phyloP scores from a whole-genome alignment of 345 rosid species.

The Kernera saxatilis region DNA sequence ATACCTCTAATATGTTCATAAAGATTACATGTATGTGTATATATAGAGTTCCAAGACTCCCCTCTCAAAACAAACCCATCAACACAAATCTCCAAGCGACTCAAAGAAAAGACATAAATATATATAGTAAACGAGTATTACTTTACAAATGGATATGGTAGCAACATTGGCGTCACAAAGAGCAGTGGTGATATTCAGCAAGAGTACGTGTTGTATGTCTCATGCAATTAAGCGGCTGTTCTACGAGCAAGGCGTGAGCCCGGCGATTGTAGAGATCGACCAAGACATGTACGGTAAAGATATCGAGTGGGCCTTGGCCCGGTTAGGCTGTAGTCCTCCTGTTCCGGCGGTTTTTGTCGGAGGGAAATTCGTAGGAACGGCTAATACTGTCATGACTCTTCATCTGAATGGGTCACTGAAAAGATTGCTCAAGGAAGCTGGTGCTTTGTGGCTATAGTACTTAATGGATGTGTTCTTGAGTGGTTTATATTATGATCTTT shows the following conservation, averaged over 20 bases:
- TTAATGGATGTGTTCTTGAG: constrained; percentile 1
- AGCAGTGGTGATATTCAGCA: constrained; percentile 98
- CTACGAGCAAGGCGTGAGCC: constrained; percentile 87
- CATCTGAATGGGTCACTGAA: constrained; percentile 84
- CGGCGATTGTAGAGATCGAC: constrained; percentile 74
- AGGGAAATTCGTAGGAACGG: constrained; percentile 78
- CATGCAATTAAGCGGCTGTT: constrained; percentile 86
- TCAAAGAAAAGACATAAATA: neutral
- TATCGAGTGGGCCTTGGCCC: constrained; percentile 68
- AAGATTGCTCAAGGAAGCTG: constrained; percentile 76
- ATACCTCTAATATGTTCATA: constrained; percentile 1
- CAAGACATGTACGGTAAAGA: constrained; percentile 62
- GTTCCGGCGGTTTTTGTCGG: constrained; percentile 89
- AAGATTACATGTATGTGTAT: constrained; percentile 8
- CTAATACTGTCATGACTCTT: constrained; percentile 81
- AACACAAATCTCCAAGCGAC: neutral
- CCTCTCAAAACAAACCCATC: constrained; percentile 22
- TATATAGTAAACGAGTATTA: constrained; percentile 8
- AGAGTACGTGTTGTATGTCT: constrained; percentile 88
- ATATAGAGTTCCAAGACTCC: constrained; percentile 19
- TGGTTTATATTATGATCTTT: neutral
- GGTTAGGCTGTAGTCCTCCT: constrained; percentile 73
- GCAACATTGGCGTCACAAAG: constrained; percentile 70
- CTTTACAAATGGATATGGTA: constrained; percentile 65
- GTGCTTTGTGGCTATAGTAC: constrained; percentile 77